phyloP scores from a whole-genome alignment of 2,329 filamentous ascomycete genomes.

The Xylaria arbuscula region DNA sequence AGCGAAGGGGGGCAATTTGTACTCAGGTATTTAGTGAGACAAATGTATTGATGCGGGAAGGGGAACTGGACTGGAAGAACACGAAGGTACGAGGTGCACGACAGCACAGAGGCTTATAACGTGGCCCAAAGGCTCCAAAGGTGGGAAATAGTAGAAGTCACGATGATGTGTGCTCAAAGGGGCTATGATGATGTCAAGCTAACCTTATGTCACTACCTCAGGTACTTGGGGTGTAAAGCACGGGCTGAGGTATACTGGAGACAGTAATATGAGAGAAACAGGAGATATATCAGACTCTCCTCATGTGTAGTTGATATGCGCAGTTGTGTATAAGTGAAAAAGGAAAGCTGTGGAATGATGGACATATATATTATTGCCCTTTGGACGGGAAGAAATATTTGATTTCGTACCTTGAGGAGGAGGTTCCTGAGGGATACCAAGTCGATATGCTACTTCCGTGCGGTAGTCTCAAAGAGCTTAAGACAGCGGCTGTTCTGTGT shows the following conservation, averaged over 20 bases:
- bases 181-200: slow-evolving; percentile 13
- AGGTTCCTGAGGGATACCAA: not conserved
- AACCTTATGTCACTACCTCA: not conserved
- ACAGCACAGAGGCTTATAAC: not conserved
- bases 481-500: slow-evolving; percentile 8
- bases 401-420: slow-evolving; percentile 17
- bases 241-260: not conserved
- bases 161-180: slow-evolving; percentile 3
- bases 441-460: slow-evolving; percentile 17
- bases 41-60: not conserved
- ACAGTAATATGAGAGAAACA: not conserved
- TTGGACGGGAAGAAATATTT: not conserved
- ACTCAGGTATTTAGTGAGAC: not conserved
- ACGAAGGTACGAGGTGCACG: slow-evolving; percentile 21
- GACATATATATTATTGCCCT: not conserved
- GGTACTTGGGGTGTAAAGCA: too few relatives aligned
- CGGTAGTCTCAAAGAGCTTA: not conserved
- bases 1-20: not conserved
- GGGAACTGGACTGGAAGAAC: not conserved
- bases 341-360: not conserved
- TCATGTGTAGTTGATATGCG: too few relatives aligned
- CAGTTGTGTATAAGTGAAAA: not conserved
- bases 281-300: not conserved
- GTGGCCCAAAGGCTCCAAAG: slow-evolving; percentile 6
- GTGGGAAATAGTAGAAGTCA: slow-evolving; percentile 8